Conservation (phyloP, 768 basidiomycete genomes). For the Tulasnella sp. region DNA sequence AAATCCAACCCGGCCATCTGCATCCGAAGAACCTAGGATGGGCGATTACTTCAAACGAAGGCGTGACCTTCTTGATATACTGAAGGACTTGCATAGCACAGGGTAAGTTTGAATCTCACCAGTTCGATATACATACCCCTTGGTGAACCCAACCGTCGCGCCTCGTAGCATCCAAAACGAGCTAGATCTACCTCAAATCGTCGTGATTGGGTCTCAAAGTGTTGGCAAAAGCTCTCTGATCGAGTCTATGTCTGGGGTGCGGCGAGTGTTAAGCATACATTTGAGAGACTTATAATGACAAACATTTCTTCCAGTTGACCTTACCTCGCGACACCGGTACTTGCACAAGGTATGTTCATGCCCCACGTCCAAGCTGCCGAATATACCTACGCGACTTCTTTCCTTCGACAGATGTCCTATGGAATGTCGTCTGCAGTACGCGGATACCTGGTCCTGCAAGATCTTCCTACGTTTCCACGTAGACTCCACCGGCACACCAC, state of each 20-base stretch:
- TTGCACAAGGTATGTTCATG: slow-evolving; percentile 56
- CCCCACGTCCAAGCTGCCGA: background rate
- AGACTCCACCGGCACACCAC: slow-evolving; percentile 32
- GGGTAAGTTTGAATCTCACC: slow-evolving; percentile 14
- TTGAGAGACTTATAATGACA: background rate
- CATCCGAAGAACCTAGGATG: background rate
- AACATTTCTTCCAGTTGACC: slow-evolving; percentile 44
- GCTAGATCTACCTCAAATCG: slow-evolving; percentile 69
- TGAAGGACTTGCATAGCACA: slow-evolving; percentile 13
- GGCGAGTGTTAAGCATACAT: background rate
- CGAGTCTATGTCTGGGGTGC: slow-evolving; percentile 56
- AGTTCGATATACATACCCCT: background rate
- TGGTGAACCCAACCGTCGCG: background rate
- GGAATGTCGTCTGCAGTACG: slow-evolving; percentile 38
- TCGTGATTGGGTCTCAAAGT: slow-evolving; percentile 68
- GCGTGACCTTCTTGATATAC: slow-evolving; percentile 18
- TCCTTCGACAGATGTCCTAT: slow-evolving; percentile 39
- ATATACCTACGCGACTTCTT: background rate
- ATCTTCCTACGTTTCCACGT: slow-evolving; percentile 39
- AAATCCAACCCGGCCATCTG: background rate
- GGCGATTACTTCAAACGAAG: background rate
- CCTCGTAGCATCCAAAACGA: slow-evolving; percentile 39
- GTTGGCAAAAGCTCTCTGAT: slow-evolving; percentile 76
- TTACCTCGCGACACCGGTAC: slow-evolving; percentile 70
- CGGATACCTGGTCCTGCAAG: slow-evolving; percentile 37